Evolutionary conservation across 2,329 filamentous ascomycete genomes (phyloP).

Genomic region (Davidsoniella australis): DNA sequence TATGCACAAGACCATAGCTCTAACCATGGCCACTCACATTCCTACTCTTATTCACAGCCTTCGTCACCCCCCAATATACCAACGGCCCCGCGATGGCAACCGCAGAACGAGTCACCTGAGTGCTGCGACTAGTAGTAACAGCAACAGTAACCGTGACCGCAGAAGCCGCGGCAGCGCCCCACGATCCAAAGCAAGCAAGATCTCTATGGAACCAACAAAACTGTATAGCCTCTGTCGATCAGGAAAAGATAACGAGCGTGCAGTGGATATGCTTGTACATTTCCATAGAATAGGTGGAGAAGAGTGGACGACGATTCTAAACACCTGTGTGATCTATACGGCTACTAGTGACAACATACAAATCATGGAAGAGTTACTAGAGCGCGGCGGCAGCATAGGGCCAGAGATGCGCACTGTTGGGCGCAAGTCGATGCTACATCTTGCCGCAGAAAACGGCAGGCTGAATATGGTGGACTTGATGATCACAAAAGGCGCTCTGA

Average conservation of each 20-base stretch:
- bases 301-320: not conserved
- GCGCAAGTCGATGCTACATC: slow-evolving; percentile 8
- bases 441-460: slow-evolving; percentile 1
- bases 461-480: slow-evolving; percentile 6
- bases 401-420: not conserved
- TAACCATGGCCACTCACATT: not conserved
- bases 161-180: slow-evolving; percentile 4
- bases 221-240: slow-evolving; percentile 12
- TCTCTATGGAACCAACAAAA: not conserved
- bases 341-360: slow-evolving; percentile 8
- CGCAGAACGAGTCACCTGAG: too few species aligned
- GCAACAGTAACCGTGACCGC: not conserved
- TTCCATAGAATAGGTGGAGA: not conserved
- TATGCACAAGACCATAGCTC: not conserved
- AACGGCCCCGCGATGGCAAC: too few species aligned
- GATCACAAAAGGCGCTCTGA: not conserved
- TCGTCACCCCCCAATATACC: too few species aligned
- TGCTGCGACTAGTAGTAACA: too few species aligned
- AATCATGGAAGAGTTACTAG: slow-evolving; percentile 7
- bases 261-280: slow-evolving; percentile 8
- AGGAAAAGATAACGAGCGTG: slow-evolving; percentile 13
- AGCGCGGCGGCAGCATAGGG: not conserved
- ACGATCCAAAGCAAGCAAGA: slow-evolving; percentile 2
- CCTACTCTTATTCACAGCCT: too few species aligned
- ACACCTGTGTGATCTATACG: slow-evolving; percentile 4